Conservation (phyloP, 2,329 filamentous ascomycete species). For the Penicillium sp. region DNA sequence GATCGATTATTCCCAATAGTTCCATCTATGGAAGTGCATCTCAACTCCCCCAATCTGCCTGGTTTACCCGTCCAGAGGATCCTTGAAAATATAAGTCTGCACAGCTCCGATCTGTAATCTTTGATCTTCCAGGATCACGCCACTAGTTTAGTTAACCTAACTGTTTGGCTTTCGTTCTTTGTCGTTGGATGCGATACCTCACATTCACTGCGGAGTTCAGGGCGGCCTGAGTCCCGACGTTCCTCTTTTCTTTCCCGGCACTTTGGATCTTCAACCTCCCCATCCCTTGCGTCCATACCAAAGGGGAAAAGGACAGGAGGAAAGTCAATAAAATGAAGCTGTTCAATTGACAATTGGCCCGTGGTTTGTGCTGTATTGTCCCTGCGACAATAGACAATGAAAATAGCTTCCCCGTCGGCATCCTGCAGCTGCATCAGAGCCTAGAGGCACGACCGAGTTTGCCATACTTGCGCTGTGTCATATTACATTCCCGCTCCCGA, state of each 20-base stretch:
- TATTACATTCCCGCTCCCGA: background rate
- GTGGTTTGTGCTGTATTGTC: background rate
- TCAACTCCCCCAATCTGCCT: constrained; percentile 2
- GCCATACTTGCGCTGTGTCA: constrained; percentile 2
- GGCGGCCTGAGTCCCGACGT: constrained; percentile 1
- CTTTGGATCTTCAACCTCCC: background rate
- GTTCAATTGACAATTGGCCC: background rate
- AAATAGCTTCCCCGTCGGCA: background rate
- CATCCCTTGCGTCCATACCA: background rate
- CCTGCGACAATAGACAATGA: constrained; percentile 2
- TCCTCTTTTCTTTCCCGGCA: background rate
- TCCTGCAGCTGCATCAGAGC: background rate
- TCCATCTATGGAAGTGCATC: background rate
- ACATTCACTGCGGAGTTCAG: constrained; percentile 12
- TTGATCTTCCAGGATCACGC: background rate
- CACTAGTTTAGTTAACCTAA: background rate
- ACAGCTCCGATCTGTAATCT: background rate
- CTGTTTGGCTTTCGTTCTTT: background rate
- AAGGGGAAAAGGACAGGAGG: background rate
- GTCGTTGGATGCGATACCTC: constrained; percentile 17
- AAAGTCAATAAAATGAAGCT: background rate
- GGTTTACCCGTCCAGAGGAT: constrained; percentile 17
- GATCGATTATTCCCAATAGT: constrained; percentile 4
- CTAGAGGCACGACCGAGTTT: background rate
- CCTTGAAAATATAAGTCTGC: constrained; percentile 2